Evolutionary conservation across 352 stramenopile genomes (phyloP).

Genomic region (Phytophthora niederhauseri): DNA sequence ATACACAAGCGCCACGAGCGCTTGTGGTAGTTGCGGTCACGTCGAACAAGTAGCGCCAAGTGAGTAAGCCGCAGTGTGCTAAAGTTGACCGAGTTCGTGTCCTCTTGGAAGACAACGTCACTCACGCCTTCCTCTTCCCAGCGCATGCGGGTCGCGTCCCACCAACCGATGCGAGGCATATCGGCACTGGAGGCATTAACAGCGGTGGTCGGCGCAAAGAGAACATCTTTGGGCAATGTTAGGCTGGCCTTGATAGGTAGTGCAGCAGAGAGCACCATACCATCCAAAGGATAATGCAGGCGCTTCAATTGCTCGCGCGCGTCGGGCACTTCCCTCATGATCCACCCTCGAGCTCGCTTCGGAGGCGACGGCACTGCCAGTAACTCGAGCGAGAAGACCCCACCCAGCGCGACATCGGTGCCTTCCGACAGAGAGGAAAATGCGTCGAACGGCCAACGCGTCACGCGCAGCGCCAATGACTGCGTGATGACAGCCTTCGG

Average conservation of each 20-base stretch:
- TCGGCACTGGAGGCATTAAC: slow-evolving; percentile 8
- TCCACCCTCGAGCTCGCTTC: slow-evolving; percentile 73
- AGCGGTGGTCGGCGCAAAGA: slow-evolving; percentile 37
- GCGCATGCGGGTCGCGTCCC: slow-evolving; percentile 49
- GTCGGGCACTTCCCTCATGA: slow-evolving; percentile 75
- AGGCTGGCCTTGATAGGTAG: slow-evolving; percentile 72
- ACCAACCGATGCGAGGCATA: slow-evolving; percentile 68
- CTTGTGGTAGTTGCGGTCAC: slow-evolving; percentile 77
- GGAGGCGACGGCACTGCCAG: slow-evolving; percentile 68
- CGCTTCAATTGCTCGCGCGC: slow-evolving; percentile 63
- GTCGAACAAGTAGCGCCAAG: slow-evolving; percentile 68
- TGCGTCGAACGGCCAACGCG: slow-evolving; percentile 66
- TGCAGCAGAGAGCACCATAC: slow-evolving; percentile 69
- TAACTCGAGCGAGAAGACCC: slow-evolving; percentile 72
- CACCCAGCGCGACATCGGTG: slow-evolving; percentile 58
- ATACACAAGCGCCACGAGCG: slow-evolving; percentile 64
- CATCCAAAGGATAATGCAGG: slow-evolving; percentile 77
- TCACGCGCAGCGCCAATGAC: slow-evolving; percentile 70
- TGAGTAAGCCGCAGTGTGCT: slow-evolving; percentile 80
- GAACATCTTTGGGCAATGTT: slow-evolving; percentile 52
- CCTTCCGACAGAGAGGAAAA: slow-evolving; percentile 30
- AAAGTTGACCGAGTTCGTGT: slow-evolving; percentile 71
- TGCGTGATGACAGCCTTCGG: slow-evolving; percentile 81
- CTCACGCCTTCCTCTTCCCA: slow-evolving; percentile 85
- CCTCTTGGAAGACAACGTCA: slow-evolving; percentile 58